Percentiles rank a stretch among this genome's conserved stretches.
Conservation (phyloP, 371 early-diverging fungal species). For the Mortierella sp. region DNA sequence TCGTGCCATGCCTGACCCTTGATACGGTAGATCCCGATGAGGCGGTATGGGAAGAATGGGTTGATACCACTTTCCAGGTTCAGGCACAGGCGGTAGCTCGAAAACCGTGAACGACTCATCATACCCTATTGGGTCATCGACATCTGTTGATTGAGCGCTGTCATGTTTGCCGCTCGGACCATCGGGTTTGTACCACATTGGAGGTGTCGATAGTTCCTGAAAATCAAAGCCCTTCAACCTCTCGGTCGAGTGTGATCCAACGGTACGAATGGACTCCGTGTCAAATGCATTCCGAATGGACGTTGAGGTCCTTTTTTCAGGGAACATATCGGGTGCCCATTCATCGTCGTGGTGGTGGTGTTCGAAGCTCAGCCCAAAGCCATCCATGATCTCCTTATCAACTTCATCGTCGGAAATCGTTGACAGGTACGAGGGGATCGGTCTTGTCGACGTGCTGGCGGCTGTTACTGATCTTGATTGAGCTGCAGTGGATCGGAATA, state of each 20-base stretch:
- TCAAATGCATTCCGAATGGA: too few species aligned
- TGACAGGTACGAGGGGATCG: conserved; percentile 9
- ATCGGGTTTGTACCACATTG: conserved; percentile 18
- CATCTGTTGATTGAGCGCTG: too few species aligned
- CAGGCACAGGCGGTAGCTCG: too few species aligned
- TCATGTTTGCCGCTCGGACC: conserved; percentile 2
- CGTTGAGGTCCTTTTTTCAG: background rate
- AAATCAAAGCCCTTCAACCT: conserved; percentile 29
- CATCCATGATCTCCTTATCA: conserved; percentile 47
- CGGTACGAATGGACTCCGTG: background rate
- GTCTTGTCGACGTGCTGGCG: background rate
- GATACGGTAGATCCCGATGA: too few species aligned
- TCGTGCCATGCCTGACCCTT: too few species aligned
- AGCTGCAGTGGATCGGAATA: too few species aligned
- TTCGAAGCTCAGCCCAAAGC: conserved; percentile 16
- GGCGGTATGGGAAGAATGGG: too few species aligned
- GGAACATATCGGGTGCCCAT: background rate
- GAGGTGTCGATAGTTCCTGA: conserved; percentile 7
- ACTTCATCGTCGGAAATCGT: conserved; percentile 42
- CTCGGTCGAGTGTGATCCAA: too few species aligned
- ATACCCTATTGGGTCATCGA: too few species aligned
- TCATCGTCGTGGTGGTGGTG: background rate
- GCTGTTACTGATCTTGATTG: background rate
- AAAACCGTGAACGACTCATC: too few species aligned
- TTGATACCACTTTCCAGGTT: too few species aligned